Evolutionary conservation across 208 protist genomes (phyloP).

Genomic region (Blastocrithidia nonstop): DNA sequence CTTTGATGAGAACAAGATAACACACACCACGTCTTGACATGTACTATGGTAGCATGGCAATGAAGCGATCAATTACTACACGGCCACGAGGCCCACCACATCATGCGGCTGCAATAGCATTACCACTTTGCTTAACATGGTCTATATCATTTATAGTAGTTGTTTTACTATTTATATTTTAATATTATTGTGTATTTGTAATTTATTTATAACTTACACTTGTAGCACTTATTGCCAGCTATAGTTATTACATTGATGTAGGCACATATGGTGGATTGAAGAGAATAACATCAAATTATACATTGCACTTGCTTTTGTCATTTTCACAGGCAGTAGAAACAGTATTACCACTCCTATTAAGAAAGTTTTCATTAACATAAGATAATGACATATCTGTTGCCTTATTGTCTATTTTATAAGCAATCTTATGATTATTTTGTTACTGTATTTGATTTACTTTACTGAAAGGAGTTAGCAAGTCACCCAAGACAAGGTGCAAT

Average conservation of each 20-base stretch:
- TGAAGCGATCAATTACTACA: constrained; percentile 70
- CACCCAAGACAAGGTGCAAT: background rate
- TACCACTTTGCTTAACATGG: background rate
- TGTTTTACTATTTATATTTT: constrained; percentile 1
- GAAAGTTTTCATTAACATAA: no score
- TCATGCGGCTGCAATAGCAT: constrained; percentile 65
- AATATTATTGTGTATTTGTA: constrained; percentile 18
- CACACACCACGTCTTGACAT: constrained; percentile 23
- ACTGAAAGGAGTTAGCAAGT: background rate
- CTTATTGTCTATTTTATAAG: no score
- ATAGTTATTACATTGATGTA: constrained; percentile 59
- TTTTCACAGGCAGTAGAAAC: no score
- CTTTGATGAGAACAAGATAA: constrained; percentile 66
- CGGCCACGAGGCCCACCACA: constrained; percentile 68
- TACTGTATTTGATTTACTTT: no score
- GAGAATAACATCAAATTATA: constrained; percentile 68
- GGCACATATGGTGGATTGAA: constrained; percentile 86
- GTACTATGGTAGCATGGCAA: constrained; percentile 26
- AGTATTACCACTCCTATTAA: no score
- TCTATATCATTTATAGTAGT: no score
- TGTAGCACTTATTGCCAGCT: constrained; percentile 33
- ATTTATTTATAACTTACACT: no score
- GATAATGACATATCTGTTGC: no score
- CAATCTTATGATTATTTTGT: no score
- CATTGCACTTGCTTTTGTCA: no score